Evolutionary conservation across 1,284 basidiomycete species (phyloP), one percentile per base, ranked within the genome.

Genomic region (Malassezia brasiliensis): DNA sequence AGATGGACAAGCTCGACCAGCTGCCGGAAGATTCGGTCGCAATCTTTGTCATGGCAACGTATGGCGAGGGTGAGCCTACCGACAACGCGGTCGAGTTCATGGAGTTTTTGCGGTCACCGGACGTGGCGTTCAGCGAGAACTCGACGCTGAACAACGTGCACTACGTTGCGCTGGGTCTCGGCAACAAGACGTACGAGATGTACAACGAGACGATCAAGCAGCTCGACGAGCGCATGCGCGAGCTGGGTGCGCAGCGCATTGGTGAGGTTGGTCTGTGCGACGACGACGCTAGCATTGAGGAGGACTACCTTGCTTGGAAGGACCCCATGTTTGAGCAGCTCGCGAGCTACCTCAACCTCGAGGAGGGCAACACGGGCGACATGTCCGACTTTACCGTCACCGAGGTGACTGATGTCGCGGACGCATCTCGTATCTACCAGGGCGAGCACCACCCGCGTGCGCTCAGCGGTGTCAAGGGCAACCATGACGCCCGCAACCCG

Each of bases 271-370:
- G 93, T 17, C 90, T 96, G 77, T 93, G 93, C 65, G 93, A 98
- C 72, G 93, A 98, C 75, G 93, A 98, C 77, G 94, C 94, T 80
- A 90, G 87, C 73, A 93, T 98, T 88, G 93, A 98, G 77, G 94
- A 98, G 78, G 93, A 98, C 77, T 98, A 96, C 76, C 82, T 98
- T n/a, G 90, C 88, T 63, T 98, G 93, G 93, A 98, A 98, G 77
- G 93, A 98, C 75, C 82, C 80, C 67, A 91, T 96, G 90, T 96
- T 90, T 85, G 85, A 86, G 42, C 83, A 84, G 5, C 88, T 98
- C 59, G 82, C 89, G 28, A 76, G 81, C 61, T 81, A 82, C 46
- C 82, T 96, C 80, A 81, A 81, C 60, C 88, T 96, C 53, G 90
- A 96, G 76, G 93, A 96, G 77, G 93, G 94, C 54, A 88, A 89